Base-by-base conservation (phyloP, 169 alveolate species). In the Cryptosporidium parvum region DNA sequence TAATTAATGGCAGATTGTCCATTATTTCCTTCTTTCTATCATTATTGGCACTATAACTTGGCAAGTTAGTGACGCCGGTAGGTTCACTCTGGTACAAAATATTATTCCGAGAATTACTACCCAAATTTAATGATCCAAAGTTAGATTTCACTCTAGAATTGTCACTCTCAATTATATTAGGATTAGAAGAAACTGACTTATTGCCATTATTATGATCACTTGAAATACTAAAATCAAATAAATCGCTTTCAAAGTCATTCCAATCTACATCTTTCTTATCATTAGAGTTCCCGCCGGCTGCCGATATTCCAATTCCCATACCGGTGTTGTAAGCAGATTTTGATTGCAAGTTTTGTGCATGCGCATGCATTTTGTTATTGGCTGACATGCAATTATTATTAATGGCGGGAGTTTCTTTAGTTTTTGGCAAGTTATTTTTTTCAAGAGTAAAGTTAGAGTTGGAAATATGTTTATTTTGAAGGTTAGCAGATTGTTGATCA, bases 171-270 rank as follows among this genome's bases (percentile, higher is more conserved):
- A 16, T 2, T 56, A 56, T 0, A 21, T 56, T 21, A 23, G 67
- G 12, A 2, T 56, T n/a, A 56, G 67, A 56, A 9, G 67, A 56
- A 56, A n/a, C 18, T 3, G 33, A 29, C n/a, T 21, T 12, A 52
- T 70, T 70, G 2, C 53, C 58, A 45, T 16, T 26, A 42, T 45
- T 51, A 48, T 70, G 39, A 44, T 18, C 67, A 18, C 7, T 69
- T 26, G 85, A 70, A 23, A 73, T 12, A 39, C 44, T 37, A n/a
- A 73, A 73, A 23, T 73, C 86, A 58, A 73, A 73, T 6, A 73
- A 26, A 35, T 73, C 70, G 31, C 86, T 39, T 18, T 73, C 86
- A 56, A 71, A 71, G 8, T 71, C 68, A 73, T 73, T 73, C 86
- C 86, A 73, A 29, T 31, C 33, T 6, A 26, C 56, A 53, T 73